Evolutionary conservation across 2,329 filamentous ascomycete species (phyloP).

Genomic region (Penicillium sclerotiorum): DNA sequence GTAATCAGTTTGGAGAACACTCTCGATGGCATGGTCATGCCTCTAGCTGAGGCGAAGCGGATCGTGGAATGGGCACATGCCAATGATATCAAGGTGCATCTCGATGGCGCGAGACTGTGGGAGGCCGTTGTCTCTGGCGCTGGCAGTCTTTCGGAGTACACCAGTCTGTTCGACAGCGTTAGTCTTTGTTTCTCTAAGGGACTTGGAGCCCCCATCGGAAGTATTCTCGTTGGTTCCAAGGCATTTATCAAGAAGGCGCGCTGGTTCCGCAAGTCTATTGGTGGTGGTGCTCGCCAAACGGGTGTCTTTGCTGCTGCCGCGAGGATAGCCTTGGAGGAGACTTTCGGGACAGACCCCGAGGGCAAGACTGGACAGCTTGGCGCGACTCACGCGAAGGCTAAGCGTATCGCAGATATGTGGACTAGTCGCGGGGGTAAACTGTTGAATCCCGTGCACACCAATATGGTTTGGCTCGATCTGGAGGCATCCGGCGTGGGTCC

Average conservation of each 20-base stretch:
- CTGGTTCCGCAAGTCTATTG: conserved; percentile 80
- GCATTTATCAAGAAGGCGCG: conserved; percentile 66
- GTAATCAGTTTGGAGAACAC: conserved; percentile 88
- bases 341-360: conserved; percentile 63
- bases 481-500: conserved; percentile 58
- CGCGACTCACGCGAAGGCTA: conserved; percentile 64
- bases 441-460: conserved; percentile 75
- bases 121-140: conserved; percentile 74
- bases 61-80: conserved; percentile 71
- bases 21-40: conserved; percentile 76
- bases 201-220: conserved; percentile 78
- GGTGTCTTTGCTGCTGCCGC: conserved; percentile 77
- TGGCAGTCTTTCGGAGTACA: conserved; percentile 67
- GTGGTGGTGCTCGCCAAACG: conserved; percentile 75
- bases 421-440: conserved; percentile 68
- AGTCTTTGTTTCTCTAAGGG: conserved; percentile 82
- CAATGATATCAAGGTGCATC: conserved; percentile 69
- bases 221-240: conserved; percentile 66
- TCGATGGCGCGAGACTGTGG: conserved; percentile 81
- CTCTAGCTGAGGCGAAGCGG: conserved; percentile 67
- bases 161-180: conserved; percentile 70
- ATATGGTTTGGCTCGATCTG: conserved; percentile 87
- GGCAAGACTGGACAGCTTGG: conserved; percentile 65
- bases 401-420: conserved; percentile 68
- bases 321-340: conserved; percentile 75